These are phyloP conservation scores for Metarhizium robertsii DNA, from an alignment of 2,329 filamentous ascomycete species.

Conservation along the genomic window DNA sequence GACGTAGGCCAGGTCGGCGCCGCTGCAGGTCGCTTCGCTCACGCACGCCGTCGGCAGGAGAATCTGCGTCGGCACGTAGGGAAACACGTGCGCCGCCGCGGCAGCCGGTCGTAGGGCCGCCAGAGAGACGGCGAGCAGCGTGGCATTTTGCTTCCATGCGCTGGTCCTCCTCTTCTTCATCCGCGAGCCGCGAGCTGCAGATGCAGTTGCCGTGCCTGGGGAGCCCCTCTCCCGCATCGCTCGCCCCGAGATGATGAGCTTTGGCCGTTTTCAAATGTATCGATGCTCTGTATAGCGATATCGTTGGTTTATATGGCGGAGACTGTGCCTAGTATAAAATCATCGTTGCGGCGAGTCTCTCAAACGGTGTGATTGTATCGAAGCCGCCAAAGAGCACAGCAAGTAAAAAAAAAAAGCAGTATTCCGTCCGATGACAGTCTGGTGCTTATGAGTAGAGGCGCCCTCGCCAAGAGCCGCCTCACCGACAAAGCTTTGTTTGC, in stretches of 20 bases:
- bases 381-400: background rate
- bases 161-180: background rate
- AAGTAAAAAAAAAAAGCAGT: background rate
- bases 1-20: constrained; percentile 54
- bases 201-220: background rate
- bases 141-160: background rate
- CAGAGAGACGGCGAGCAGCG: constrained; percentile 1
- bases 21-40: constrained; percentile 28
- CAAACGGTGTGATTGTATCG: background rate
- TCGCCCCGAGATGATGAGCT: background rate
- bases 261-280: background rate
- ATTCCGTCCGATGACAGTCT: background rate
- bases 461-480: background rate
- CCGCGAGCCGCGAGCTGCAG: background rate
- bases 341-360: background rate
- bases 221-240: background rate
- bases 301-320: background rate
- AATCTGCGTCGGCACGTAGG: constrained; percentile 70
- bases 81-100: constrained; percentile 41
- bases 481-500: background rate
- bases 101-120: constrained; percentile 2
- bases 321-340: background rate
- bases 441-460: too few relatives aligned
- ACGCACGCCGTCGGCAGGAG: constrained; percentile 42
- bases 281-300: background rate